Percentiles rank a stretch among this genome's conserved stretches.
These are phyloP conservation scores for Monilinia polystroma DNA, from an alignment of 2,329 filamentous ascomycete species.

Conservation along the genomic window DNA sequence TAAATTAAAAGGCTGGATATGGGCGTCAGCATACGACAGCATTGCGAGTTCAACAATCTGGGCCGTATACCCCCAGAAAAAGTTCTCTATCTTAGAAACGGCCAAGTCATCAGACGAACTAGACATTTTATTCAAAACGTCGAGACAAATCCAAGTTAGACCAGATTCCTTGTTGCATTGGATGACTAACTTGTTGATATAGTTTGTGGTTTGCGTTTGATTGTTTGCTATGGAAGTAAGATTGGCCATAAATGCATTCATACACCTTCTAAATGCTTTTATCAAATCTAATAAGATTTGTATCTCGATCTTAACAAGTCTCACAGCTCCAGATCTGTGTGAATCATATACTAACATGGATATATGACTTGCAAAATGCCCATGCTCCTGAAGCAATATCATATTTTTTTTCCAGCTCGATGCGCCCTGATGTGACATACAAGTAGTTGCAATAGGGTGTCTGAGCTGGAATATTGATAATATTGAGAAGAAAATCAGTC, in stretches of 20 bases:
- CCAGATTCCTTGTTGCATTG: too few relatives aligned
- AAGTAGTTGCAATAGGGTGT: not conserved
- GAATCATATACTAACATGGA: slow-evolving; percentile 3
- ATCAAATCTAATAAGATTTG: not conserved
- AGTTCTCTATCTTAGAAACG: too few relatives aligned
- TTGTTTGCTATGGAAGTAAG: too few relatives aligned
- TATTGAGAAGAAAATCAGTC: not conserved
- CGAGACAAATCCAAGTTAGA: too few relatives aligned
- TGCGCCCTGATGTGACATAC: not conserved
- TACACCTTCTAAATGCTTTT: not conserved
- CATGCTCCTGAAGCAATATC: slow-evolving; percentile 1
- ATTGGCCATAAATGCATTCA: not conserved
- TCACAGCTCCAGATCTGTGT: not conserved
- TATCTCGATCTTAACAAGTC: not conserved
- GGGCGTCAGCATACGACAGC: too few relatives aligned
- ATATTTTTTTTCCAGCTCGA: not conserved
- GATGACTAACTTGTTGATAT: too few relatives aligned
- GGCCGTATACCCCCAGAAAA: too few relatives aligned
- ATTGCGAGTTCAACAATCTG: too few relatives aligned
- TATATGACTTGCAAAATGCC: not conserved
- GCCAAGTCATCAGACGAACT: too few relatives aligned
- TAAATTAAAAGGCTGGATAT: too few relatives aligned
- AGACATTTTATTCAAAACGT: too few relatives aligned
- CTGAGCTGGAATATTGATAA: not conserved
- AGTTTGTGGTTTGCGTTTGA: too few relatives aligned